Conservation (phyloP, 1,139 yeast genomes). For the Diutina pseudorugosa region DNA sequence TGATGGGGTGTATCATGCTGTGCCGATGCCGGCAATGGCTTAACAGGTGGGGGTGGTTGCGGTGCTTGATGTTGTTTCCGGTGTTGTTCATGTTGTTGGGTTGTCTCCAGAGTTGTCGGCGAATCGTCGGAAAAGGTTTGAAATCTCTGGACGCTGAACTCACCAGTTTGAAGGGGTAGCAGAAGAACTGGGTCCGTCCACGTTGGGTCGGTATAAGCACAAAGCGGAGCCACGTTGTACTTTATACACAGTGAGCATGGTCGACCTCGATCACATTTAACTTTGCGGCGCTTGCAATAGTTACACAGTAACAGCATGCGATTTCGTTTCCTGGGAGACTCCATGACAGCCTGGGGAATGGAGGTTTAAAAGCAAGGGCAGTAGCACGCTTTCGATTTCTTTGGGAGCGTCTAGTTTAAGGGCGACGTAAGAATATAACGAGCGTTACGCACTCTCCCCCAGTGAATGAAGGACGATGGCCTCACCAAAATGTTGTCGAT, state of each 20-base stretch:
- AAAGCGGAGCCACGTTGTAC: constrained; percentile 13
- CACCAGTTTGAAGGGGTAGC: background rate
- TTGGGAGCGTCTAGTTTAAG: background rate
- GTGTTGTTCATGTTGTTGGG: background rate
- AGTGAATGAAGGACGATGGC: background rate
- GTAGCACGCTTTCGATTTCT: background rate
- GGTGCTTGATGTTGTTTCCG: background rate
- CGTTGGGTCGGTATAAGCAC: constrained; percentile 18
- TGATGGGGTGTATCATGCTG: background rate
- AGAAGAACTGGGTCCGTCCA: background rate
- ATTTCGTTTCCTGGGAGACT: constrained; percentile 13
- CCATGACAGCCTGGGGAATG: background rate
- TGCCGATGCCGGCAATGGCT: background rate
- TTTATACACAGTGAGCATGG: constrained; percentile 19
- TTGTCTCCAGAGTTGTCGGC: background rate
- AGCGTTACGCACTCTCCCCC: background rate
- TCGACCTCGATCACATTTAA: constrained; percentile 17
- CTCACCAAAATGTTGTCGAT: background rate
- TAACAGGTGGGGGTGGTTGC: background rate
- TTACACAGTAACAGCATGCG: constrained; percentile 18
- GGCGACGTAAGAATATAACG: background rate
- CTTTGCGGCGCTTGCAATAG: constrained; percentile 18
- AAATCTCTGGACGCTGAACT: background rate
- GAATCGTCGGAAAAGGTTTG: background rate
- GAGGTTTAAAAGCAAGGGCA: background rate